These are phyloP conservation scores for Agaricus sinodeliciosus DNA, from an alignment of 768 basidiomycete species.

Conservation along the genomic window DNA sequence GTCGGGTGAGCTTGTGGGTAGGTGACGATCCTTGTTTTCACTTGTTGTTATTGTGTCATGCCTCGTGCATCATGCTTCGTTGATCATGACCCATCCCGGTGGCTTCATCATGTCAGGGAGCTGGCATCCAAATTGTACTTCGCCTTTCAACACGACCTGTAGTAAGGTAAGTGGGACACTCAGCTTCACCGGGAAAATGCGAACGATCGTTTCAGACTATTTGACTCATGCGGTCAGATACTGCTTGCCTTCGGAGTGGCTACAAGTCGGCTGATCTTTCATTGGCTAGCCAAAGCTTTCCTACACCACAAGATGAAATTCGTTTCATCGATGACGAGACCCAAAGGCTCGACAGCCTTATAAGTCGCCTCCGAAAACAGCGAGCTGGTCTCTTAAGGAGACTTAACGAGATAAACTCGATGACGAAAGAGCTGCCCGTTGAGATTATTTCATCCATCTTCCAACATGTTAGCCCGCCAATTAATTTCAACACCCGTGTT, in stretches of 20 bases:
- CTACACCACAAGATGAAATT: not conserved
- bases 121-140: not conserved
- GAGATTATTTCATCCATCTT: slow-evolving; percentile 5
- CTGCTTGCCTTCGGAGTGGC: not conserved
- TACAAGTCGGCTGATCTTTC: not conserved
- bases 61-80: not conserved
- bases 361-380: not conserved
- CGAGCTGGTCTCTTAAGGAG: not conserved
- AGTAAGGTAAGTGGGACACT: not conserved
- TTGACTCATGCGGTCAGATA: not conserved
- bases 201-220: not conserved
- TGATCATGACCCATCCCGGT: not conserved
- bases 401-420: not conserved
- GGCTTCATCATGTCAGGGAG: not conserved
- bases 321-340: not conserved
- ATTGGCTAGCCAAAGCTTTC: not conserved
- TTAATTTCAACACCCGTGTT: not conserved
- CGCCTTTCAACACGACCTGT: not conserved
- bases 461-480: not conserved
- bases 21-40: slow-evolving; percentile 1
- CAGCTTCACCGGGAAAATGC: no score
- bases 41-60: not conserved
- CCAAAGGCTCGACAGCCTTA: not conserved
- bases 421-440: not conserved
- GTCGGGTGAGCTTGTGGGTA: not conserved